These are phyloP conservation scores for Vanrija humicola DNA, from an alignment of 1,284 basidiomycete genomes.

Conservation along the genomic window DNA sequence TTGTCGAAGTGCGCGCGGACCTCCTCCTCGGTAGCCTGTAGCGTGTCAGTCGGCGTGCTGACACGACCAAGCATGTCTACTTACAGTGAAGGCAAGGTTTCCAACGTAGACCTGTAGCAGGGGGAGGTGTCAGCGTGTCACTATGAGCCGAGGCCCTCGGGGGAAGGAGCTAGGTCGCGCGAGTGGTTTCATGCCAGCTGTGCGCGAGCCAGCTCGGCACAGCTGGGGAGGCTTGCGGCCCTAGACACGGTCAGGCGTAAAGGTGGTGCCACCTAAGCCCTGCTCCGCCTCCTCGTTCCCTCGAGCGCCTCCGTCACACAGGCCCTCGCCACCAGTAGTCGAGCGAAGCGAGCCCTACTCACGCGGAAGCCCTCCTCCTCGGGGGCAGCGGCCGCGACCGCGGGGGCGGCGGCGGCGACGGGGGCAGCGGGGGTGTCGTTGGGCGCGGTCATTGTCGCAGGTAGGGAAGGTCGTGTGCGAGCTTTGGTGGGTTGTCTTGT, in stretches of 20 bases:
- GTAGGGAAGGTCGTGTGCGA: constrained; percentile 9
- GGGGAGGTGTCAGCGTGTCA: neutral
- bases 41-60: neutral
- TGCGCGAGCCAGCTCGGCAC: no score
- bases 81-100: constrained; percentile 43
- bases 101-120: constrained; percentile 45
- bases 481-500: neutral
- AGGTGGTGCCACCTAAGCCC: neutral
- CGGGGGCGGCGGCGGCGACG: constrained; percentile 1
- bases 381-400: constrained; percentile 3
- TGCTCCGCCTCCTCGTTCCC: neutral
- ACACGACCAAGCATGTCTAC: neutral
- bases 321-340: neutral
- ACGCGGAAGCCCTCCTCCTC: constrained; percentile 27
- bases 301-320: neutral
- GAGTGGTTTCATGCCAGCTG: no score
- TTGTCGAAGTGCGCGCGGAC: constrained; percentile 36
- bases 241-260: no score
- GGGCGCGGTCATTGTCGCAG: constrained; percentile 18
- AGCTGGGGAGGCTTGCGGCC: no score
- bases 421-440: constrained; percentile 6
- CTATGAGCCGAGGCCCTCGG: neutral
- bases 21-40: constrained; percentile 41
- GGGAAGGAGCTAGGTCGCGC: no score
- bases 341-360: constrained; percentile 3